Conservation (phyloP, 148 eudicot species). For the Spergularia marina region DNA sequence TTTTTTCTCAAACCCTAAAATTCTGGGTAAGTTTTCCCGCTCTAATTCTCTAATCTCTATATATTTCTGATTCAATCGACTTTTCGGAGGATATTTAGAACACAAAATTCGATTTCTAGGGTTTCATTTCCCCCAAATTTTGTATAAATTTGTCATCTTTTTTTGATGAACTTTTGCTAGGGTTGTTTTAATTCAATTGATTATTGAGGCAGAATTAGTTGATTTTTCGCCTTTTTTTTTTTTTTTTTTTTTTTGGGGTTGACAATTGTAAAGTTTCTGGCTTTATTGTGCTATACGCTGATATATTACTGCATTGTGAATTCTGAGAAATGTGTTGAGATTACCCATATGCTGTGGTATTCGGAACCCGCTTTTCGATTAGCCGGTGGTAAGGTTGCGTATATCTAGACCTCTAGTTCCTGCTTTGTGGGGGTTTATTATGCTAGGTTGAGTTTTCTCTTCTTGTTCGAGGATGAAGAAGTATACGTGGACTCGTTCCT, state of each 20-base stretch:
- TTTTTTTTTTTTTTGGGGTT: background rate
- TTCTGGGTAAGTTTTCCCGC: background rate
- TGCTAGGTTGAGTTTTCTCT: background rate
- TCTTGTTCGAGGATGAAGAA: too few species aligned
- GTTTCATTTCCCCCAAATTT: background rate
- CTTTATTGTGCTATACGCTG: too few species aligned
- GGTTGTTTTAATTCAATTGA: background rate
- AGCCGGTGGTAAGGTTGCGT: background rate
- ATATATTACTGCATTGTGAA: too few species aligned
- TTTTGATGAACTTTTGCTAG: background rate
- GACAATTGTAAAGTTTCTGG: too few species aligned
- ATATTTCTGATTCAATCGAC: constrained; percentile 1
- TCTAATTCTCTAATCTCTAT: background rate
- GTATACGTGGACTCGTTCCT: too few species aligned
- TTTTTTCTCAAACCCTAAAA: background rate
- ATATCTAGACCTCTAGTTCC: background rate
- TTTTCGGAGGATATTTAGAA: background rate
- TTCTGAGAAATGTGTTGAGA: too few species aligned
- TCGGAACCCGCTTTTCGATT: background rate
- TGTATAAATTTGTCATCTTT: background rate
- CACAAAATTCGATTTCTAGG: background rate
- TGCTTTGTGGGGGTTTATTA: background rate
- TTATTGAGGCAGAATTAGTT: background rate
- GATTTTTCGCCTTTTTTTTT: background rate
- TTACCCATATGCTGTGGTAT: background rate